phyloP scores from a whole-genome alignment of 2,329 filamentous ascomycete genomes.

The Diplodia sapinea region DNA sequence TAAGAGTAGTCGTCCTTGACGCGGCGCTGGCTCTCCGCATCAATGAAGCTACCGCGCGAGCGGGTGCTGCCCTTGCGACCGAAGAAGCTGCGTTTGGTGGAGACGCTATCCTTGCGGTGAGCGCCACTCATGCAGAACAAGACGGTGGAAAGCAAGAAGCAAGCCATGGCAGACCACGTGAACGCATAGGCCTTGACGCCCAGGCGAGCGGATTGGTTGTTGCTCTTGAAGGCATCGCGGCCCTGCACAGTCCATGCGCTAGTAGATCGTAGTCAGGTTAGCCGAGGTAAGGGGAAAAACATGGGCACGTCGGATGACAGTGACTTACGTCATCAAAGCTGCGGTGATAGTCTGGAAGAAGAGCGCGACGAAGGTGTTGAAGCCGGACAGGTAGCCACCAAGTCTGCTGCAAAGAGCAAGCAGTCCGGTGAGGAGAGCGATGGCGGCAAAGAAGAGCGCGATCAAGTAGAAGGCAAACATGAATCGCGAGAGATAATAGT shows the following conservation, averaged over 20 bases:
- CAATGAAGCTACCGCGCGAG: slow-evolving; percentile 60
- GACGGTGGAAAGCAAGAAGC: slow-evolving; percentile 68
- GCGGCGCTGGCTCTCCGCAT: slow-evolving; percentile 62
- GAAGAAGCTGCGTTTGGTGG: slow-evolving; percentile 49
- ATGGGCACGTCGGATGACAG: slow-evolving; percentile 6
- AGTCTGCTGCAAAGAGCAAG: slow-evolving; percentile 74
- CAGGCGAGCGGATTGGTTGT: slow-evolving; percentile 63
- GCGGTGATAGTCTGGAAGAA: slow-evolving; percentile 72
- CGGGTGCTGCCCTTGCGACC: slow-evolving; percentile 58
- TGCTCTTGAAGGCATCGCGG: slow-evolving; percentile 67
- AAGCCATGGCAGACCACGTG: slow-evolving; percentile 73
- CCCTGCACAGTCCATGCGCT: slow-evolving; percentile 73
- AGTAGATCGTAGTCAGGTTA: neutral
- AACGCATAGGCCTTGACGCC: slow-evolving; percentile 76
- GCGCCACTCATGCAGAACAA: slow-evolving; percentile 69
- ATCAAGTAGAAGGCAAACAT: slow-evolving; percentile 92
- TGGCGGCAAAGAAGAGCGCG: slow-evolving; percentile 75
- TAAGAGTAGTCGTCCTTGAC: slow-evolving; percentile 75
- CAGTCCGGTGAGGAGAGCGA: slow-evolving; percentile 71
- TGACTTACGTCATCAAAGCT: slow-evolving; percentile 74
- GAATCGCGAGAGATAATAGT: slow-evolving; percentile 88
- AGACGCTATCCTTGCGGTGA: slow-evolving; percentile 43
- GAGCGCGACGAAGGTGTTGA: slow-evolving; percentile 65
- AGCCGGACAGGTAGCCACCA: slow-evolving; percentile 69
- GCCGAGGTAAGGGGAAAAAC: slow-evolving; percentile 17